phyloP scores from a whole-genome alignment of 2,329 filamentous ascomycete genomes.

The Cytospora piceicola region DNA sequence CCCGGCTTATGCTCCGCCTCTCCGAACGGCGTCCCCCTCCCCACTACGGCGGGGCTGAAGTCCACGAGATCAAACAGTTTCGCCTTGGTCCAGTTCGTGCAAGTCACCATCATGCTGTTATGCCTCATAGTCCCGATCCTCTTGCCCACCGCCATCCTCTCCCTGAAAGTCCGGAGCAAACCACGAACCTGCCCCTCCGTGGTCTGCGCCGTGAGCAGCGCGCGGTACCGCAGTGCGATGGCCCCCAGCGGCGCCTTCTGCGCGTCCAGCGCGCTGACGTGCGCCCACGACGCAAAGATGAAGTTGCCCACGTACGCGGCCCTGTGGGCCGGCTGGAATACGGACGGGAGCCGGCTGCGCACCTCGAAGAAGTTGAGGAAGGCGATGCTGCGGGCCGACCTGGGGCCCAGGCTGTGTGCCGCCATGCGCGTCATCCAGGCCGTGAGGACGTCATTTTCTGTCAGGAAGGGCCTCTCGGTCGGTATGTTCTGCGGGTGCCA shows the following conservation, averaged over 20 bases:
- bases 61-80: constrained; percentile 42
- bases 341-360: constrained; percentile 38
- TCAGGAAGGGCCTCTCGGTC: constrained; percentile 43
- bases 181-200: constrained; percentile 30
- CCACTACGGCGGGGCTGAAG: constrained; percentile 40
- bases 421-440: constrained; percentile 46
- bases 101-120: constrained; percentile 19
- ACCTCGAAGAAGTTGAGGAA: constrained; percentile 47
- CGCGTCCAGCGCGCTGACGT: constrained; percentile 21
- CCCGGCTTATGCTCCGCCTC: constrained; percentile 2
- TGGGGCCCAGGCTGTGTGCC: constrained; percentile 32
- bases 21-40: background rate
- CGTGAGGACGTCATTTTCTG: constrained; percentile 50
- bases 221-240: constrained; percentile 30
- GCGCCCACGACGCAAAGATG: constrained; percentile 19
- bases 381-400: constrained; percentile 39
- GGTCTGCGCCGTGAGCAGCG: constrained; percentile 29
- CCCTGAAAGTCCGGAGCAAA: constrained; percentile 23
- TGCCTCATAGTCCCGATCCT: constrained; percentile 14
- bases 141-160: constrained; percentile 12
- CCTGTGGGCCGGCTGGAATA: constrained; percentile 37
- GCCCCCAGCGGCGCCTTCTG: constrained; percentile 28
- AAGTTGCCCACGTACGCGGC: constrained; percentile 35
- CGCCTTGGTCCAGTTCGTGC: constrained; percentile 37
- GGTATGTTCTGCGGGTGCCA: constrained; percentile 27